Base-by-base conservation (phyloP, 768 basidiomycete species). In the Candolleomyces eurysporus region DNA sequence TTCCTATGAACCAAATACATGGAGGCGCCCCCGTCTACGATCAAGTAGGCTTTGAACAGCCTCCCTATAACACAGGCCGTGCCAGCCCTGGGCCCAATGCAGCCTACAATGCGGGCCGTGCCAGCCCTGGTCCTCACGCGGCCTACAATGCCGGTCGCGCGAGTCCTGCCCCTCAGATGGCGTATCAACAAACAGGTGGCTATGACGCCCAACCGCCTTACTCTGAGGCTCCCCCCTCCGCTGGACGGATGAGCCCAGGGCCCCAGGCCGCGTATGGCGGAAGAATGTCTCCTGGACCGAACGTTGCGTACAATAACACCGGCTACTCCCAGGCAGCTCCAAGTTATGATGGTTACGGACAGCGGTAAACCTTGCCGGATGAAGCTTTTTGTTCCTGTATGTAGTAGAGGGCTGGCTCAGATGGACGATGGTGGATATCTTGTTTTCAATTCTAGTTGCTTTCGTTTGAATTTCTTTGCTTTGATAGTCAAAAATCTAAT, bases 1-100 rank as follows among this genome's bases (percentile, higher is more conserved):
- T 90, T 54, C 88, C 89, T 19, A 92, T 92, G 91, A 90, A 84
- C 0, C 86, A 89, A 68, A 80, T 87, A 80, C 17, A 49, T 19
- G 39, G 46, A 43, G 26, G 56, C 11, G n/a, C 26, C 48, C 39
- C 40, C 11, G 26, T 21, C 16, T 59, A 48, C 36, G 50, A 45
- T 19, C 45, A 55, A 21, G 60, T 46, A 39, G 50, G 51, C 13
- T 52, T 52, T 56, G 49, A 61, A 26, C 66, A 63, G 63, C 62
- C 61, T 21, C 56, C 54, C 4, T 50, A 68, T 43, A 50, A 66
- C 10, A 43, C 63, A 17, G 65, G 75, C 14, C 65, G 74, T 36
- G 68, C 70, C 57, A 78, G 76, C 58, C 79, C 79, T 58, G 77
- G 72, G 1, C 77, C 78, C 13, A 74, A 75, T 40, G 62, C 68